Conservation (phyloP, 2,329 filamentous ascomycete species). For the Aspergillus texensis region DNA sequence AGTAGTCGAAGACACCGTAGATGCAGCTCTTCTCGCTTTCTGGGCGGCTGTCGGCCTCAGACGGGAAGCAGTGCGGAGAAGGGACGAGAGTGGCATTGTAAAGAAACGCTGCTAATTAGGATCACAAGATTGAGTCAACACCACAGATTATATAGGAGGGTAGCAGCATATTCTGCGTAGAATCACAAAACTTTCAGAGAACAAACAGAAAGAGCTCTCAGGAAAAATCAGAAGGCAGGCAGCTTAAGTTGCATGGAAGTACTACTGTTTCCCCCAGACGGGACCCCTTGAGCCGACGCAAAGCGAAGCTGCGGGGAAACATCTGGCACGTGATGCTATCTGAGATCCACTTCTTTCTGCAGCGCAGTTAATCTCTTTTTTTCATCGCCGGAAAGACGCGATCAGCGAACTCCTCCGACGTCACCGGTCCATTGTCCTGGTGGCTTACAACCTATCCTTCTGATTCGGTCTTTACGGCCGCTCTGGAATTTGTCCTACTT, state of each 20-base stretch:
- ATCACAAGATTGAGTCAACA: constrained; percentile 12
- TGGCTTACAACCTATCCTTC: neutral
- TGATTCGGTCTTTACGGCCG: neutral
- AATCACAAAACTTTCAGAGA: neutral
- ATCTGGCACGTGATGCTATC: constrained; percentile 25
- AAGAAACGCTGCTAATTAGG: constrained; percentile 2
- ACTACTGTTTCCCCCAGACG: constrained; percentile 3
- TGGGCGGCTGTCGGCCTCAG: constrained; percentile 33
- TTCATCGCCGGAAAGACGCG: constrained; percentile 6
- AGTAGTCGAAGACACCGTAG: constrained; percentile 29
- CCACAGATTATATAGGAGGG: constrained; percentile 3
- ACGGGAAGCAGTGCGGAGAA: constrained; percentile 45
- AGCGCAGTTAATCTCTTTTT: constrained; percentile 2
- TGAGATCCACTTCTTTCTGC: constrained; percentile 3
- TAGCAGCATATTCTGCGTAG: constrained; percentile 15
- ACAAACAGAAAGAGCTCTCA: constrained; percentile 2
- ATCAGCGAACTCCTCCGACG: constrained; percentile 5
- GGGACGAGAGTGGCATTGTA: constrained; percentile 40
- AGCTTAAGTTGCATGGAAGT: constrained; percentile 13
- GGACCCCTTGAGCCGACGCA: constrained; percentile 36
- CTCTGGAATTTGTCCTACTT: neutral
- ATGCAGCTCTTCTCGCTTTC: constrained; percentile 33
- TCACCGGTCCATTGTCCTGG: neutral
- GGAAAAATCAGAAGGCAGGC: constrained; percentile 1
- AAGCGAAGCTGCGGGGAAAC: constrained; percentile 42